phyloP scores from a whole-genome alignment of 192 early-diverging fungal species.

The Bifiguratus adelaidae region DNA sequence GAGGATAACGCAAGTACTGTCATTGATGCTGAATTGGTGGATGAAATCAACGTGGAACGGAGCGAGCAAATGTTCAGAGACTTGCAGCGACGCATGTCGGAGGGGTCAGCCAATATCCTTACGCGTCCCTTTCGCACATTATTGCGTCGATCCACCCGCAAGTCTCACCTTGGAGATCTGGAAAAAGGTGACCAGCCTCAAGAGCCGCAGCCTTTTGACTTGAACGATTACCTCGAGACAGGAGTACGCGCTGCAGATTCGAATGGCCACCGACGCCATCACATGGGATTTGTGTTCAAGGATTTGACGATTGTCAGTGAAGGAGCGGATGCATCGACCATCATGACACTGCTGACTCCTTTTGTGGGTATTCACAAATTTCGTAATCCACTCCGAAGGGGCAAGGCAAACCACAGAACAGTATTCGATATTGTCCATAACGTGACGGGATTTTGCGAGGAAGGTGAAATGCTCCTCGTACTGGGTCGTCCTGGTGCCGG shows the following conservation, averaged over 20 bases:
- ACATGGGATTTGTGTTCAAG: no score
- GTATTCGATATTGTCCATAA: conserved; percentile 40
- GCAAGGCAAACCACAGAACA: conserved; percentile 10
- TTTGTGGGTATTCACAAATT: conserved; percentile 20
- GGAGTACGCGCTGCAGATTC: conserved; percentile 2
- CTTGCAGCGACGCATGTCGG: not conserved
- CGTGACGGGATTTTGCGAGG: conserved; percentile 50
- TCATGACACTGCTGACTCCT: conserved; percentile 12
- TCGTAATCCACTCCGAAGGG: conserved; percentile 20
- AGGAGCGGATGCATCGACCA: conserved; percentile 16
- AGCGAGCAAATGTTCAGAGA: conserved; percentile 3
- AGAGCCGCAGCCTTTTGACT: not conserved
- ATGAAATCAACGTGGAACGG: conserved; percentile 1
- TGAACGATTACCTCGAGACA: conserved; percentile 2
- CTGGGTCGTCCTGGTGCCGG: conserved; percentile 59
- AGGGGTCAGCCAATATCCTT: not conserved
- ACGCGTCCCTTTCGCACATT: not conserved
- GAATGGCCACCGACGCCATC: no score
- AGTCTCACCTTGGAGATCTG: not conserved
- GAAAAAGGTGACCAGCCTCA: not conserved
- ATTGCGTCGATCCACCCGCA: not conserved
- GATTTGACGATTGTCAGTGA: no score
- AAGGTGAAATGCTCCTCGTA: conserved; percentile 63
- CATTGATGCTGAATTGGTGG: not conserved
- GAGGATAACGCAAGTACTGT: no score